Percentiles rank a stretch among this genome's conserved stretches.
These are phyloP conservation scores for Phytophthora cactorum DNA, from an alignment of 352 stramenopile genomes.

Conservation along the genomic window DNA sequence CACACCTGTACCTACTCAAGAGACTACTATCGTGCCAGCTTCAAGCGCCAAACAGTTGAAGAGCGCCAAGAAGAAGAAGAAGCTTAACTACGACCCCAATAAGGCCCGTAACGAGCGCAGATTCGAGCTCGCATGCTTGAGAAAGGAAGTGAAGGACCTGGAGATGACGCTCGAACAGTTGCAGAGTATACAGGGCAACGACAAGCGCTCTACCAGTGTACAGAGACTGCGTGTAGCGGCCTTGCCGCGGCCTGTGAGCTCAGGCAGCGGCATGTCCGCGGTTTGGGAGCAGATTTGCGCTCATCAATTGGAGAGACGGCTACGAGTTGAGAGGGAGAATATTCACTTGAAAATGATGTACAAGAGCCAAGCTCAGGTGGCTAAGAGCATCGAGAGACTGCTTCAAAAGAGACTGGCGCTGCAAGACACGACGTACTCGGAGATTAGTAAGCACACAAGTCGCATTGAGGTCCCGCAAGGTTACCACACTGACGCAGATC, in stretches of 20 bases:
- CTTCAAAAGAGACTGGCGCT: constrained; percentile 29
- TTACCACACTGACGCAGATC: constrained; percentile 16
- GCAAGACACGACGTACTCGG: constrained; percentile 29
- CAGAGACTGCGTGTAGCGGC: constrained; percentile 2
- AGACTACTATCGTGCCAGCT: background rate
- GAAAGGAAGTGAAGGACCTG: constrained; percentile 40
- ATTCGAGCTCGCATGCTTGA: constrained; percentile 41
- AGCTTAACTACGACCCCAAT: constrained; percentile 44
- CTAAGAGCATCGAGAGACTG: constrained; percentile 37
- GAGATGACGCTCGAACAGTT: constrained; percentile 38
- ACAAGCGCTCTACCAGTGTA: constrained; percentile 13
- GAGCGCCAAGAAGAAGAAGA: constrained; percentile 30
- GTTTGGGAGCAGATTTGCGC: constrained; percentile 44
- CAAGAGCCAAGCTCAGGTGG: constrained; percentile 37
- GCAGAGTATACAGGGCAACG: constrained; percentile 19
- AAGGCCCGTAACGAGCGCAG: constrained; percentile 40
- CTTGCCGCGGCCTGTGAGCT: background rate
- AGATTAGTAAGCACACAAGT: constrained; percentile 31
- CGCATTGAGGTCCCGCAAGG: constrained; percentile 32
- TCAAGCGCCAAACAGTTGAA: constrained; percentile 8
- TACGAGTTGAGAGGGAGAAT: constrained; percentile 40
- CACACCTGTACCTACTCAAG: background rate
- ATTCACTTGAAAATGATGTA: constrained; percentile 47
- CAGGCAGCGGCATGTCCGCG: constrained; percentile 18
- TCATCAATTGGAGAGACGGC: constrained; percentile 31